phyloP scores from a whole-genome alignment of 176 grass and related monocot species.

The Oryza rufipogon region DNA sequence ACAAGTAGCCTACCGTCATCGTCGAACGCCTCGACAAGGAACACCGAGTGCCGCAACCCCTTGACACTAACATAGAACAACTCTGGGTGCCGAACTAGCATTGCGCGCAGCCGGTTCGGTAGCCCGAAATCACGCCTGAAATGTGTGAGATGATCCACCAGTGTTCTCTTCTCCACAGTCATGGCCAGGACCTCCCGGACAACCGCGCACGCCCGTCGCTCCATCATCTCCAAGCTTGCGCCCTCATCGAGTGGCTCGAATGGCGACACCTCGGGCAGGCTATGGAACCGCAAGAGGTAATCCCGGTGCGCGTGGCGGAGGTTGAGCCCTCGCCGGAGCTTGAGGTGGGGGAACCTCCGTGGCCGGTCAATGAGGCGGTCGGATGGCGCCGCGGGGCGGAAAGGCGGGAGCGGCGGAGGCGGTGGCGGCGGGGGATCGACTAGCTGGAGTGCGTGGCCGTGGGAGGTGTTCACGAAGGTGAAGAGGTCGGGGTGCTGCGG shows the following conservation, averaged over 20 bases:
- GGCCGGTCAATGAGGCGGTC: conserved; percentile 65
- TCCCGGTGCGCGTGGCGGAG: conserved; percentile 62
- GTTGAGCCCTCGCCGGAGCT: conserved; percentile 67
- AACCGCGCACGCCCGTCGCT: conserved; percentile 70
- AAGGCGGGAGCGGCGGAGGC: conserved; percentile 12
- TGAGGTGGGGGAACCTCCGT: conserved; percentile 60
- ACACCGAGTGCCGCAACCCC: conserved; percentile 73
- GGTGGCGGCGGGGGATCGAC: conserved; percentile 27
- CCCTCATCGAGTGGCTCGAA: conserved; percentile 37
- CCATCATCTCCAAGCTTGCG: conserved; percentile 49
- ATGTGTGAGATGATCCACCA: conserved; percentile 70
- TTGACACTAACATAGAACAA: conserved; percentile 89
- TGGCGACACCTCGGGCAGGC: conserved; percentile 58
- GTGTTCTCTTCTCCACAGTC: conserved; percentile 75
- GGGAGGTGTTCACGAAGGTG: conserved; percentile 52
- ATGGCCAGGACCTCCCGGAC: conserved; percentile 73
- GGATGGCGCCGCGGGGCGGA: neutral
- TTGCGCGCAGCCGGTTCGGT: conserved; percentile 59
- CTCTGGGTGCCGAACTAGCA: conserved; percentile 85
- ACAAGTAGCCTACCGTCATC: conserved; percentile 69
- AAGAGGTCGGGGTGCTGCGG: conserved; percentile 53
- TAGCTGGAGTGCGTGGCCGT: conserved; percentile 58
- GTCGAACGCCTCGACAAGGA: conserved; percentile 70
- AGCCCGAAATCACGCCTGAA: conserved; percentile 73
- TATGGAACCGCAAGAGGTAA: conserved; percentile 60